Conservation (phyloP, 768 basidiomycete genomes). For the Asterophora parasitica region DNA sequence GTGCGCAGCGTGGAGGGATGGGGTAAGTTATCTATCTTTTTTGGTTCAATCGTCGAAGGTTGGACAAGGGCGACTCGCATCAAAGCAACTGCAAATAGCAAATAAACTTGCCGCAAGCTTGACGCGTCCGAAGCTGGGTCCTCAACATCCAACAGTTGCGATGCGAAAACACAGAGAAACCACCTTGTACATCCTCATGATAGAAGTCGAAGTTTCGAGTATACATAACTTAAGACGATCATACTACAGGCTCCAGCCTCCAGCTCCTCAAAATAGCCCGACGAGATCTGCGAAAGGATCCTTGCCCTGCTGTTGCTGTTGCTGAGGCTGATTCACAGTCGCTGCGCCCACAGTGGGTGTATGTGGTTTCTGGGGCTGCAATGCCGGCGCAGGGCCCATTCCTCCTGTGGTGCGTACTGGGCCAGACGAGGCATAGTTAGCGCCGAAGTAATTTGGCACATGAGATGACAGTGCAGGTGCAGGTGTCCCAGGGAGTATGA, state of each 20-base stretch:
- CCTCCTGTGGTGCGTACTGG: conserved; percentile 15
- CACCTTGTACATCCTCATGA: neutral
- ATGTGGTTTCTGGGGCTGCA: conserved; percentile 18
- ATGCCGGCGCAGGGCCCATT: conserved; percentile 14
- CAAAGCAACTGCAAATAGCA: too few relatives aligned
- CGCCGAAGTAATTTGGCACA: conserved; percentile 29
- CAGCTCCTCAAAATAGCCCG: conserved; percentile 52
- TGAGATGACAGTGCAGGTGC: conserved; percentile 3
- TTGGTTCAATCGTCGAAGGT: too few relatives aligned
- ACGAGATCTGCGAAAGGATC: conserved; percentile 85
- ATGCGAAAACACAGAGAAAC: conserved; percentile 2
- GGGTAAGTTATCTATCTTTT: too few relatives aligned
- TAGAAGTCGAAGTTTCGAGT: neutral
- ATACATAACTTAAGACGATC: neutral
- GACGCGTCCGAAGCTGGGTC: too few relatives aligned
- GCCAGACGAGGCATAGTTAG: conserved; percentile 15
- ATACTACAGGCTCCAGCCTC: neutral
- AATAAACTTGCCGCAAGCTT: too few relatives aligned
- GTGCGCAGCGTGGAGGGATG: too few relatives aligned
- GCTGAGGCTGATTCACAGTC: neutral
- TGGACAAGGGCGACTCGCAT: too few relatives aligned
- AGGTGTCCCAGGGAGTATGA: conserved; percentile 35
- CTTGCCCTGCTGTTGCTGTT: conserved; percentile 41
- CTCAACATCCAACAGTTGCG: too few relatives aligned
- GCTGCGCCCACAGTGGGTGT: conserved; percentile 7